These are phyloP conservation scores for Fusarium poae DNA, from an alignment of 2,329 filamentous ascomycete genomes.

Conservation along the genomic window DNA sequence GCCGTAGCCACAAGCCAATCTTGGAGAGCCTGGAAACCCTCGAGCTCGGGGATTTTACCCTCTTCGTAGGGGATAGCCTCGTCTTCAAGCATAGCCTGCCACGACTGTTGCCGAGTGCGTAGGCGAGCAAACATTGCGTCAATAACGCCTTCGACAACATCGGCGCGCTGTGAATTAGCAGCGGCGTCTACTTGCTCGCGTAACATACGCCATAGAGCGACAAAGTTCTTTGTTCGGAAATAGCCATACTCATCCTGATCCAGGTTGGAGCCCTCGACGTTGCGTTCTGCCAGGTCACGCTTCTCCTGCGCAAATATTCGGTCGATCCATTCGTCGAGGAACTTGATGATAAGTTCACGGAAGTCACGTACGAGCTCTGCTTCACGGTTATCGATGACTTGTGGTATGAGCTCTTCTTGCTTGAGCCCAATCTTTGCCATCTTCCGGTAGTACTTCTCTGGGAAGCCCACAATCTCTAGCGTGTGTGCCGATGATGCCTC, in stretches of 20 bases:
- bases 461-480: conserved; percentile 93
- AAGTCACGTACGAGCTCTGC: conserved; percentile 93
- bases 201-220: conserved; percentile 98
- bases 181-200: conserved; percentile 91
- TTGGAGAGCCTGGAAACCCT: conserved; percentile 82
- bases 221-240: conserved; percentile 90
- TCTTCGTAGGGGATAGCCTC: conserved; percentile 81
- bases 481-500: conserved; percentile 88
- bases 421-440: conserved; percentile 90
- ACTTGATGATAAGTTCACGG: conserved; percentile 92
- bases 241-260: conserved; percentile 90
- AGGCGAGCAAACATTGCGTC: conserved; percentile 95
- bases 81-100: conserved; percentile 89
- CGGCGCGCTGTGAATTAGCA: conserved; percentile 83
- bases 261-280: conserved; percentile 78
- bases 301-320: conserved; percentile 87
- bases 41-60: conserved; percentile 66
- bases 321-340: conserved; percentile 97
- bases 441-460: conserved; percentile 94
- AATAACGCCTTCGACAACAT: conserved; percentile 94
- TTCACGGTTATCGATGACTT: conserved; percentile 91
- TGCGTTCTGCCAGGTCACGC: conserved; percentile 83
- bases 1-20: conserved; percentile 98
- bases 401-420: conserved; percentile 81
- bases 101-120: conserved; percentile 83